These are phyloP conservation scores for Cryptococcus sp. DNA, from an alignment of 1,284 basidiomycete genomes.

Conservation along the genomic window DNA sequence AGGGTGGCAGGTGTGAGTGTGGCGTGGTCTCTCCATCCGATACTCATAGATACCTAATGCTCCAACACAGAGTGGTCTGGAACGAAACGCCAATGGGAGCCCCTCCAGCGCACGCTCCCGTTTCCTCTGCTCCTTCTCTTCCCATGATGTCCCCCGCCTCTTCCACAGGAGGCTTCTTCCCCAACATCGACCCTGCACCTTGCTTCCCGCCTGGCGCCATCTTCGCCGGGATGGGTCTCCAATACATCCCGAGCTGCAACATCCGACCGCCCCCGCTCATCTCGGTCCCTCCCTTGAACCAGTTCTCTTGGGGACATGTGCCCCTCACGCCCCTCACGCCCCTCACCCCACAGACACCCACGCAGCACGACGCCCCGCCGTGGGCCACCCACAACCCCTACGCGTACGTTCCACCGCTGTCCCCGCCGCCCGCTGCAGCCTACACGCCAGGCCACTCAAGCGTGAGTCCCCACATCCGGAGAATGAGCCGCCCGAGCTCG, in stretches of 20 bases:
- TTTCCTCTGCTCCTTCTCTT: not conserved
- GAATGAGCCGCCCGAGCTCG: slow-evolving; percentile 10
- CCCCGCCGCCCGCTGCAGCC: not conserved
- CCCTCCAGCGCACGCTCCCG: not conserved
- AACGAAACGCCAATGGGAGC: not conserved
- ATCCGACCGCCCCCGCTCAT: not conserved
- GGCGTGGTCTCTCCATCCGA: not conserved
- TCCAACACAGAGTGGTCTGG: slow-evolving; percentile 12
- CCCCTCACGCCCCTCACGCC: not conserved
- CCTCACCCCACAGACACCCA: slow-evolving; percentile 9
- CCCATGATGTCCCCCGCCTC: too few relatives aligned
- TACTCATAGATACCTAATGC: slow-evolving; percentile 5
- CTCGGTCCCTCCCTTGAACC: not conserved
- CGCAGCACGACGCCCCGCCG: slow-evolving; percentile 18
- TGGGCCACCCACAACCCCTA: slow-evolving; percentile 34
- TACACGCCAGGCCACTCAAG: too few relatives aligned
- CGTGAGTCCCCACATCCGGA: too few relatives aligned
- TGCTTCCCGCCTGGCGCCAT: too few relatives aligned
- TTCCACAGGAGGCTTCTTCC: too few relatives aligned
- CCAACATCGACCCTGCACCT: too few relatives aligned
- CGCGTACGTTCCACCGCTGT: slow-evolving; percentile 5
- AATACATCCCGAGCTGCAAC: not conserved
- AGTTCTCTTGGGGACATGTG: too few relatives aligned
- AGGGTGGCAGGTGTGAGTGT: slow-evolving; percentile 41
- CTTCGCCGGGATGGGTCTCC: not conserved